Evolutionary conservation across 1,139 yeast genomes (phyloP).

Genomic region (Kluyveromyces sp.): DNA sequence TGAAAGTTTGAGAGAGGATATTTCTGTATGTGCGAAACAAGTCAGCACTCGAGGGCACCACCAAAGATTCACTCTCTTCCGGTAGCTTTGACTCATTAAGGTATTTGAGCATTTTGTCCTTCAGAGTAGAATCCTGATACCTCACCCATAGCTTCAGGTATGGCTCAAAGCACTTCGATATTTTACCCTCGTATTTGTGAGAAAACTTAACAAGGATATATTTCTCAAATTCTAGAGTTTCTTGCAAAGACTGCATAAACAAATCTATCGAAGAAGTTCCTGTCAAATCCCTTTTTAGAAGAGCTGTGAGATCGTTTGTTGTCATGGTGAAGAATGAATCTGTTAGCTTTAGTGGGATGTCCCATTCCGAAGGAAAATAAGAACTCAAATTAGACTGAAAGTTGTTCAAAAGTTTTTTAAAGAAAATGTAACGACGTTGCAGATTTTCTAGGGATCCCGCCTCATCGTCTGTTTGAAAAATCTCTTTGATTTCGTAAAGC

Average conservation of each 20-base stretch:
- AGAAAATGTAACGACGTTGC: conserved; percentile 71
- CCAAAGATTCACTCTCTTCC: conserved; percentile 44
- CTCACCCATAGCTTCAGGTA: conserved; percentile 80
- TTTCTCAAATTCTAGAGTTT: conserved; percentile 73
- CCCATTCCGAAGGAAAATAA: conserved; percentile 69
- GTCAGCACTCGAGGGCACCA: conserved; percentile 80
- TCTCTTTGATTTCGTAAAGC: conserved; percentile 64
- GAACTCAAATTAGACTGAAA: conserved; percentile 47
- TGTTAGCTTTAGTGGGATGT: conserved; percentile 55
- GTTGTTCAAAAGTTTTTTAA: conserved; percentile 60
- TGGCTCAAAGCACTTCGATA: conserved; percentile 79
- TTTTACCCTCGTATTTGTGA: conserved; percentile 38
- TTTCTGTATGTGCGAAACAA: conserved; percentile 71
- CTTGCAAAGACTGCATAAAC: conserved; percentile 52
- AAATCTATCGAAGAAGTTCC: conserved; percentile 40
- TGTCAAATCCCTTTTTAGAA: conserved; percentile 35
- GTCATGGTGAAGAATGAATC: conserved; percentile 64
- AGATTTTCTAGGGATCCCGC: conserved; percentile 91
- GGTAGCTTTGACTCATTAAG: conserved; percentile 41
- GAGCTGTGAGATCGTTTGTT: conserved; percentile 51
- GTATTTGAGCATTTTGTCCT: conserved; percentile 55
- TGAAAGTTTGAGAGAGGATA: conserved; percentile 65
- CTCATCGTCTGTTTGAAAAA: conserved; percentile 75
- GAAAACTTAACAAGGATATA: conserved; percentile 53
- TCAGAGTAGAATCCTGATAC: conserved; percentile 65